Evolutionary conservation across 1,284 basidiomycete species (phyloP), one percentile per base, ranked within the genome.

Genomic region (Marasmius fiardii): DNA sequence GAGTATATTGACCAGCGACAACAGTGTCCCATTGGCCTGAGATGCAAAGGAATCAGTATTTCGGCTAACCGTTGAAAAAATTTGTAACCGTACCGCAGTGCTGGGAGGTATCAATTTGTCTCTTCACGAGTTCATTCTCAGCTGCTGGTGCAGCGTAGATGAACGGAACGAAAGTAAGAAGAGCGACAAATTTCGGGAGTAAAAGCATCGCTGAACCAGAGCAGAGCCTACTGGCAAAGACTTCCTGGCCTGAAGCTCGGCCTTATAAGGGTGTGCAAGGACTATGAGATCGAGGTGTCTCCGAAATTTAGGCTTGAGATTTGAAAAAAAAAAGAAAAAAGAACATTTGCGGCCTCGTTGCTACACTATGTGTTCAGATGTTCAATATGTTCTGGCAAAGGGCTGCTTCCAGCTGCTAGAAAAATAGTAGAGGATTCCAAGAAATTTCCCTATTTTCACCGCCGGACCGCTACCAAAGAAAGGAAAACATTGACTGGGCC

Each of bases 101-200:
- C 8, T 58, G 59, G 5, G 64, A 64, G 2, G 69, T 72, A 51
- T 72, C 68, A 35, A 73, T 62, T 43, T 67, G 65, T 33, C 69
- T 60, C 43, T 55, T 64, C 39, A 63, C 64, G 16, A 69, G 37
- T 6, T 7, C 20, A 20, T n/a, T 41, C 23, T 67, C 65, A 24
- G 54, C 57, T 26, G 65, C 55, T 4, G 71, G 71, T 24, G 70
- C 68, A 10, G 70, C 65, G 20, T 62, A 51, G 37, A 62, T 62
- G 44, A 69, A 63, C 16, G 72, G 65, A 14, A 64, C 41, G 10
- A 71, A 52, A 50, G 62, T 53, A 45, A 65, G 51, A 26, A 70
- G 57, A 8, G 60, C 47, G 41, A 63, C 44, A 21, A 67, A 50
- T 37, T 63, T 64, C 7, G 55, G 52, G 41, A 63, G 48, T 21